Percentiles rank a stretch among this genome's conserved stretches.
These are phyloP conservation scores for Wickerhamiella siamensis DNA, from an alignment of 805 yeast genomes.

Conservation along the genomic window DNA sequence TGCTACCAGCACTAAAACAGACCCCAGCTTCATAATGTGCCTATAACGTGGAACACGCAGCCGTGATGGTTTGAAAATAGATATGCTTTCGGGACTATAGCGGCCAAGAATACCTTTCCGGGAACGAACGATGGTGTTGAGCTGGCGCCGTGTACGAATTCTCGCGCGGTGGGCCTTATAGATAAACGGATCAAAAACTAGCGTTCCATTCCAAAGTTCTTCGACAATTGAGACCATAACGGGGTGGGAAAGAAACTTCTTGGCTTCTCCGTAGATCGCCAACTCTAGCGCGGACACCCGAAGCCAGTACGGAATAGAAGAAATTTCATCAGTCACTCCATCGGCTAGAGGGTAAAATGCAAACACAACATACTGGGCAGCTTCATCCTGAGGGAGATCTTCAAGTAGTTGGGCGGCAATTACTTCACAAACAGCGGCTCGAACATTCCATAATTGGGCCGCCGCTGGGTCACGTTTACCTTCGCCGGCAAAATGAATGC, in stretches of 20 bases:
- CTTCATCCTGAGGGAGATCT: conserved; percentile 29
- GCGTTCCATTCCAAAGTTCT: conserved; percentile 39
- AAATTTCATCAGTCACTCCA: conserved; percentile 18
- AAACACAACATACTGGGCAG: conserved; percentile 34
- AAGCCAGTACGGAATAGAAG: conserved; percentile 24
- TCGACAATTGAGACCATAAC: conserved; percentile 33
- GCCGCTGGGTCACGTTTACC: conserved; percentile 21
- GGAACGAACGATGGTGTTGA: conserved; percentile 17
- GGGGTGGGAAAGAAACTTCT: conserved; percentile 39
- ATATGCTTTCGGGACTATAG: conserved; percentile 24
- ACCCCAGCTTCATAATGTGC: conserved; percentile 21
- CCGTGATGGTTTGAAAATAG: conserved; percentile 26
- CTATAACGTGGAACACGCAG: conserved; percentile 29
- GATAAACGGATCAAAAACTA: conserved; percentile 28
- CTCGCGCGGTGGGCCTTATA: conserved; percentile 24
- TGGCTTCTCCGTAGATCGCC: conserved; percentile 39
- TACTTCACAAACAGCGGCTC: conserved; percentile 40
- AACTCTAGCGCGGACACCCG: conserved; percentile 35
- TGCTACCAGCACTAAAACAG: conserved; percentile 22
- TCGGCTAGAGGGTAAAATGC: conserved; percentile 34
- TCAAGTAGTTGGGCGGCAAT: conserved; percentile 36
- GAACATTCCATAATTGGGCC: conserved; percentile 28
- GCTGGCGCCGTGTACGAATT: conserved; percentile 16
- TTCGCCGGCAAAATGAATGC: conserved; percentile 27
- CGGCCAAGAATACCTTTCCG: conserved; percentile 25